Percentiles rank a stretch among this genome's conserved stretches.
phyloP scores from a whole-genome alignment of 495 filamentous ascomycete species.

The Niebla homalea region DNA sequence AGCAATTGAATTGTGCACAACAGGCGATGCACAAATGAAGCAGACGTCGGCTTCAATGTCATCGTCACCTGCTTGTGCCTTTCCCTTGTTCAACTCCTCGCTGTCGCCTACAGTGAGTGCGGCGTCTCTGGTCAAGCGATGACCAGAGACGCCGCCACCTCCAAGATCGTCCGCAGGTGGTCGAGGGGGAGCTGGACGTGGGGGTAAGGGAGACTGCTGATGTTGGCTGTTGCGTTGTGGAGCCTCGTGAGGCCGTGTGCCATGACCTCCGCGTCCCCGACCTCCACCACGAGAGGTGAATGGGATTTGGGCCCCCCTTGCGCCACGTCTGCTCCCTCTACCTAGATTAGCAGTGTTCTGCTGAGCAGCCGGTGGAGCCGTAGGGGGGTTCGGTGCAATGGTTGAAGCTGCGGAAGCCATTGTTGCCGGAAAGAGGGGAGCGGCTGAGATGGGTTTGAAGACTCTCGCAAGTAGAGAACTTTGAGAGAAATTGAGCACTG shows the following conservation, averaged over 20 bases:
- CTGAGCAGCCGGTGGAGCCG: not conserved
- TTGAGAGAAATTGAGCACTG: not conserved
- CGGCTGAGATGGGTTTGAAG: not conserved
- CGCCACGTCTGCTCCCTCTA: slow-evolving; percentile 4
- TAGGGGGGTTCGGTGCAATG: not conserved
- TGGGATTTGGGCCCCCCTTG: not conserved
- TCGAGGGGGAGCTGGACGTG: slow-evolving; percentile 13
- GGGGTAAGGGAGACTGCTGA: not conserved
- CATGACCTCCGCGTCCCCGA: slow-evolving; percentile 9
- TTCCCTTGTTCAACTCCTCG: slow-evolving; percentile 18
- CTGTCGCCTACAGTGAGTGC: slow-evolving; percentile 13
- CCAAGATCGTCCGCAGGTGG: slow-evolving; percentile 19
- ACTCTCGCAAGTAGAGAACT: no score
- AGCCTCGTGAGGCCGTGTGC: not conserved
- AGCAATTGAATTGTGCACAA: slow-evolving; percentile 70
- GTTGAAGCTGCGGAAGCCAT: slow-evolving; percentile 9
- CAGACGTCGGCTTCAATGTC: slow-evolving; percentile 69
- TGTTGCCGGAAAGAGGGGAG: not conserved
- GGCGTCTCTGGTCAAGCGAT: slow-evolving; percentile 31
- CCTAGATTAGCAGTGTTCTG: not conserved
- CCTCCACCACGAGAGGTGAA: slow-evolving; percentile 11
- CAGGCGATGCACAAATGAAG: slow-evolving; percentile 88
- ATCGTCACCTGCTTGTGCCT: slow-evolving; percentile 24
- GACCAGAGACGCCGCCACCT: slow-evolving; percentile 27
- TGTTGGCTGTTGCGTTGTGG: not conserved